Evolutionary conservation across 352 stramenopile species (phyloP), one percentile per base, ranked within the genome.

Genomic region (Phytopythium vexans): DNA sequence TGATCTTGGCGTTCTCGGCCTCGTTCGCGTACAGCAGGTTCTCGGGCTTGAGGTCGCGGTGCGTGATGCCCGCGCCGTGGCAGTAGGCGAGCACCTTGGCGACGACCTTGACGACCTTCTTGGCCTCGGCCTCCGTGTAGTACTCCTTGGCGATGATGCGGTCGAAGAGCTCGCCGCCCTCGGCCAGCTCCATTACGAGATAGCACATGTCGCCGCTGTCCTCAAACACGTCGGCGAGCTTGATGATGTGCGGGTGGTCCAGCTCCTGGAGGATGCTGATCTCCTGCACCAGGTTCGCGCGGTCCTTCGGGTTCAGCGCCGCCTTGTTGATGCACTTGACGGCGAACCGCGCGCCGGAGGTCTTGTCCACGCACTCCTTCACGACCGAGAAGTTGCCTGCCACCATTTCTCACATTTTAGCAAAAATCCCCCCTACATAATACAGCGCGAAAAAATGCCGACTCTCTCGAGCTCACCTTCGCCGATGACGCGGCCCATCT

Each of bases 1-100:
- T 98, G 60, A 99, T 95, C 50, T 84, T 62, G 6, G 94, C 82
- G 56, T 92, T 79, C 38, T 97, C 80, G 14, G 72, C 85, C 27
- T 82, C 72, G 63, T 87, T 72, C 6, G 79, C 63, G 49, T 98
- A 92, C 31, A 99, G 70, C 37, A 98, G 68, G 69, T 98, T 99
- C 74, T 99, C 93, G 10, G 96, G 94, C 65, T 99, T 99, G 50
- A 99, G 79, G 66, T 99, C 96, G n/a, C 93, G 86, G 42, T 98
- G 95, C 10, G 96, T 96, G 56, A 99, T 86, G 43, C 89, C 75
- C 54, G 76, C 51, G 6, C 58, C 56, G 70, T 98, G 92, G 64
- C 87, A 97, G 64, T 97, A 95, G 0, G 66, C 60, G 14, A 98
- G 68, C 27, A 89, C 88, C 42, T 93, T 87, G 32, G 82, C 80